Conservation (phyloP, 2,329 filamentous ascomycete species). For the Phyllosticta citriasiana region DNA sequence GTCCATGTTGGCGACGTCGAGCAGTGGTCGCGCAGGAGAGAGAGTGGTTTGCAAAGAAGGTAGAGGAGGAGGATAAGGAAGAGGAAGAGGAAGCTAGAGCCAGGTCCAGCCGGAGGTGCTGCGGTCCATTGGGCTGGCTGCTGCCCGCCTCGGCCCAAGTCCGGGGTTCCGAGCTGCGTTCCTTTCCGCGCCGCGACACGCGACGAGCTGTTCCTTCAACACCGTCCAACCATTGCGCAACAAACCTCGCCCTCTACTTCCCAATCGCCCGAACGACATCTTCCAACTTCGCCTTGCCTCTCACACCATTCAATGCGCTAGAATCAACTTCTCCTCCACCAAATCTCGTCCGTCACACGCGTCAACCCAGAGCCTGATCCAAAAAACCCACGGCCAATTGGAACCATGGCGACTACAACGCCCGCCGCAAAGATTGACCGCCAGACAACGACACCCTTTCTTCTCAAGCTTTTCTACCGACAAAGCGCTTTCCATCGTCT, state of each 20-base stretch:
- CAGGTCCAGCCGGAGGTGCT: background rate
- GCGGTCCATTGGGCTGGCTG: no score
- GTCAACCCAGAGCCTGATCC: background rate
- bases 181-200: background rate
- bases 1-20: constrained; percentile 57
- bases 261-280: background rate
- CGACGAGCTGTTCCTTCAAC: background rate
- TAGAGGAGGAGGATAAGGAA: background rate
- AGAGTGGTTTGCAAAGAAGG: background rate
- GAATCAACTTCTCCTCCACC: background rate
- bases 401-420: constrained; percentile 1
- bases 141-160: no score
- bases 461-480: constrained; percentile 77
- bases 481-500: constrained; percentile 61
- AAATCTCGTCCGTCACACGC: background rate
- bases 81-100: background rate
- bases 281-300: background rate
- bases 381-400: background rate
- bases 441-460: constrained; percentile 66
- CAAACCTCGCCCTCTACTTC: background rate
- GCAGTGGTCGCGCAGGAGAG: background rate
- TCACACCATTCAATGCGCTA: background rate
- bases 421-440: constrained; percentile 47
- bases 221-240: background rate
- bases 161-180: background rate